These are phyloP conservation scores for Rhipidocladum racemiflorum DNA, from an alignment of 176 grass and related monocot genomes.

Conservation along the genomic window DNA sequence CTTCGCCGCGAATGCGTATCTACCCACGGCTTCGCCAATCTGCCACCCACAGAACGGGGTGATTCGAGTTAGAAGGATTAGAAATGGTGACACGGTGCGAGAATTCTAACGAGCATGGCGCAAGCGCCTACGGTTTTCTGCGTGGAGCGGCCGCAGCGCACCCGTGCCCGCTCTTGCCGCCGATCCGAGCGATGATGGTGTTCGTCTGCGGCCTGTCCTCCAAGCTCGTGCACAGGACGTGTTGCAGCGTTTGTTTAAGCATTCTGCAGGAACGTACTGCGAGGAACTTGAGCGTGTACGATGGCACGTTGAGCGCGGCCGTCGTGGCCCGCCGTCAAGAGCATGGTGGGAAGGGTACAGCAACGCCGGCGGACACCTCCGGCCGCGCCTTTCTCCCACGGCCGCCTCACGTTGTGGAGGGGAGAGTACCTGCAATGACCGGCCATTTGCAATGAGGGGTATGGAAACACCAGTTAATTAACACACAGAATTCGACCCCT, in stretches of 20 bases:
- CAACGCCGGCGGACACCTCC: background rate
- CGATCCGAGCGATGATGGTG: conserved; percentile 82
- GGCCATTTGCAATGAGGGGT: too few species aligned
- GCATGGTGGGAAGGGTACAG: conserved; percentile 82
- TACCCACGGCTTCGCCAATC: conserved; percentile 75
- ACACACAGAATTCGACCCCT: background rate
- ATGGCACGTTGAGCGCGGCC: conserved; percentile 90
- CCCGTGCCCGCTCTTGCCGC: conserved; percentile 84
- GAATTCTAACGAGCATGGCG: background rate
- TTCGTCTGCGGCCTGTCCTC: conserved; percentile 66
- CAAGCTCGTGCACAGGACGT: conserved; percentile 46
- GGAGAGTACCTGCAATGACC: conserved; percentile 67
- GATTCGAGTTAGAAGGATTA: background rate
- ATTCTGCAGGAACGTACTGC: conserved; percentile 45
- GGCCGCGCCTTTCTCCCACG: conserved; percentile 56
- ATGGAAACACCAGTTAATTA: background rate
- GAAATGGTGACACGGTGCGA: too few species aligned
- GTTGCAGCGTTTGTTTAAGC: conserved; percentile 64
- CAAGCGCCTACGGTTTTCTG: conserved; percentile 60
- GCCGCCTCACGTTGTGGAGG: conserved; percentile 74
- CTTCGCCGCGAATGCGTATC: conserved; percentile 89
- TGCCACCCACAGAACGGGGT: background rate
- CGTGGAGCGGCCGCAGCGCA: conserved; percentile 76
- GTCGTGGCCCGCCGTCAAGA: conserved; percentile 88
- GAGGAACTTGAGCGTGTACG: conserved; percentile 85